phyloP scores from a whole-genome alignment of 306 rosid genomes.

The Trifolium subterraneum region DNA sequence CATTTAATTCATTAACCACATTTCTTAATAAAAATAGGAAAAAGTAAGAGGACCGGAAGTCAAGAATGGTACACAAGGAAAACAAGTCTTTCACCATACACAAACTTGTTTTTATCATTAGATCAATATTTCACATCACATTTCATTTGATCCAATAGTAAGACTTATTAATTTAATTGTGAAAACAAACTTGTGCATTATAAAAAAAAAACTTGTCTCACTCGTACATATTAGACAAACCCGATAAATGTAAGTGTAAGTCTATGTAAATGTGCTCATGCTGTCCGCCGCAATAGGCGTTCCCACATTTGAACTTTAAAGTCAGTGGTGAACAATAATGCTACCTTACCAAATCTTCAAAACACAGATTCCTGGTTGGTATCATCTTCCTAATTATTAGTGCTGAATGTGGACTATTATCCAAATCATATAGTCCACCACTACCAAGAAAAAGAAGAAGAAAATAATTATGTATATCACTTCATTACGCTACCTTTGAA shows the following conservation, averaged over 20 bases:
- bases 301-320: constrained; percentile 35
- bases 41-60: no score
- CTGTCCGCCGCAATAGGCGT: constrained; percentile 30
- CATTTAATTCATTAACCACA: no score
- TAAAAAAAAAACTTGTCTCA: no score
- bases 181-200: no score
- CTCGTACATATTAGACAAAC: no score
- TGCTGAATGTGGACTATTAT: constrained; percentile 35
- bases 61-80: no score
- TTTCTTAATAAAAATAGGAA: no score
- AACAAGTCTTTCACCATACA: no score
- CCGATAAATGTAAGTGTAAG: not conserved
- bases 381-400: constrained; percentile 16
- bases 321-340: constrained; percentile 39
- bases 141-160: no score
- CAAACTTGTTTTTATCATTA: no score
- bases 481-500: constrained; percentile 23
- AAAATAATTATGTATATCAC: not conserved
- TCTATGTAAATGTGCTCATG: not conserved
- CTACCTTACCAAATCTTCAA: constrained; percentile 36
- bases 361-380: constrained; percentile 36
- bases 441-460: not conserved
- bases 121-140: no score
- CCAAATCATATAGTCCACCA: constrained; percentile 37
- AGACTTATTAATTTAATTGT: no score